Evolutionary conservation across 2,329 filamentous ascomycete genomes (phyloP).

Genomic region (Monilinia polystroma): DNA sequence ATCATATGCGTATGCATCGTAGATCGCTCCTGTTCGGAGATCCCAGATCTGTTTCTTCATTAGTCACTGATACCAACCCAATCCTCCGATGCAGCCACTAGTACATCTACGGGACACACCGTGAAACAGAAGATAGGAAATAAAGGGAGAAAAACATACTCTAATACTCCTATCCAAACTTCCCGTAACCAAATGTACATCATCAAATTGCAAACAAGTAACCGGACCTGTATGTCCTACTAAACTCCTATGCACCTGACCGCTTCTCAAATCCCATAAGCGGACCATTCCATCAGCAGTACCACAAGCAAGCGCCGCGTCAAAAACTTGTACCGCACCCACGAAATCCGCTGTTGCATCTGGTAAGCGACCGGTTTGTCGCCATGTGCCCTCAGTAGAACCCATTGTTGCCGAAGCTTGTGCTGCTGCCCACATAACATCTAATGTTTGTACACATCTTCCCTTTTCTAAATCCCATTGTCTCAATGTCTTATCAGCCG

Average conservation of each 20-base stretch:
- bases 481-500: slow-evolving; percentile 92
- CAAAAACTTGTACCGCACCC: slow-evolving; percentile 91
- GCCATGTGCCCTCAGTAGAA: slow-evolving; percentile 65
- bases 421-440: slow-evolving; percentile 96
- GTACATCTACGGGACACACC: too few relatives aligned
- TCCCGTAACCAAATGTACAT: slow-evolving; percentile 90
- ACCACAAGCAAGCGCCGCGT: slow-evolving; percentile 91
- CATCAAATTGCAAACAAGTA: slow-evolving; percentile 93
- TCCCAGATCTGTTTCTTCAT: slow-evolving; percentile 82
- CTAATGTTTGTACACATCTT: slow-evolving; percentile 94
- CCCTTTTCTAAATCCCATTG: slow-evolving; percentile 98
- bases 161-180: slow-evolving; percentile 90
- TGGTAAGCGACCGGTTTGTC: slow-evolving; percentile 63
- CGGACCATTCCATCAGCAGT: slow-evolving; percentile 97
- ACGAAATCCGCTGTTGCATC: slow-evolving; percentile 83
- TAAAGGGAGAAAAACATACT: slow-evolving; percentile 56
- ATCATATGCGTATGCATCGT: slow-evolving; percentile 95
- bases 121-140: too few relatives aligned
- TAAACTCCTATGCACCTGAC: slow-evolving; percentile 93
- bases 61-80: slow-evolving; percentile 29
- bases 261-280: slow-evolving; percentile 93
- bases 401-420: slow-evolving; percentile 74
- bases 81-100: not conserved
- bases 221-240: slow-evolving; percentile 95
- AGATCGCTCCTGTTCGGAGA: slow-evolving; percentile 90